phyloP scores from a whole-genome alignment of 2,329 filamentous ascomycete genomes.

The Plenodomus lindquistii region DNA sequence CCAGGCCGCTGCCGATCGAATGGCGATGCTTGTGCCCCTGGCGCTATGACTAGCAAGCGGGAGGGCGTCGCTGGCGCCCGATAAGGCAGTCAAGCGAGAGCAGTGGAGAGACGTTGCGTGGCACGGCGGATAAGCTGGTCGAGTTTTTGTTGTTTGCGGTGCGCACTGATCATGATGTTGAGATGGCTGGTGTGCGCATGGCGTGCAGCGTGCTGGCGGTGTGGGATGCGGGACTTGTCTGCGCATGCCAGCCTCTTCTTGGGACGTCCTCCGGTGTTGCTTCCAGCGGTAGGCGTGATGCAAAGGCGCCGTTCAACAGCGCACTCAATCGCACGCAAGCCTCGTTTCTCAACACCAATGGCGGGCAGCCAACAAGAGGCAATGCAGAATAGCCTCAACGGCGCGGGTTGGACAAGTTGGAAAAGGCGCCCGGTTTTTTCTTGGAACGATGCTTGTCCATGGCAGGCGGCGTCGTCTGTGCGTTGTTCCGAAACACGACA shows the following conservation, averaged over 20 bases:
- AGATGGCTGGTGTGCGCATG: background rate
- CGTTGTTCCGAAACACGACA: conserved; percentile 15
- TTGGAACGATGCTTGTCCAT: conserved; percentile 24
- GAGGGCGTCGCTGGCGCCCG: conserved; percentile 17
- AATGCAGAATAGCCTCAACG: conserved; percentile 4
- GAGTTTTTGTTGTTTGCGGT: background rate
- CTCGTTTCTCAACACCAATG: too few species aligned
- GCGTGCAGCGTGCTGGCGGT: background rate
- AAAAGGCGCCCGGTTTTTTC: conserved; percentile 6
- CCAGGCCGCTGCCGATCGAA: conserved; percentile 8
- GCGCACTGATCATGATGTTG: background rate
- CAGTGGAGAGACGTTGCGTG: conserved; percentile 18
- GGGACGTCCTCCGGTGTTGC: background rate
- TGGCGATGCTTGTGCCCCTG: conserved; percentile 14
- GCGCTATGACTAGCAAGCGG: conserved; percentile 8
- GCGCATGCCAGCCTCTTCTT: background rate
- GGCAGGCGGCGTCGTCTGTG: conserved; percentile 11
- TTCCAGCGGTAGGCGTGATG: background rate
- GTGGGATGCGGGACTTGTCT: background rate
- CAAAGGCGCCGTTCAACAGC: background rate
- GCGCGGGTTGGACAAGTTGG: conserved; percentile 11
- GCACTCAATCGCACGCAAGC: too few species aligned
- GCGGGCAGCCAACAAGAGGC: background rate
- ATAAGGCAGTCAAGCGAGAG: conserved; percentile 16
- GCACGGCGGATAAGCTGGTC: conserved; percentile 6